These are phyloP conservation scores for Hylodesmum podocarpum DNA, from an alignment of 306 rosid genomes.

Conservation along the genomic window DNA sequence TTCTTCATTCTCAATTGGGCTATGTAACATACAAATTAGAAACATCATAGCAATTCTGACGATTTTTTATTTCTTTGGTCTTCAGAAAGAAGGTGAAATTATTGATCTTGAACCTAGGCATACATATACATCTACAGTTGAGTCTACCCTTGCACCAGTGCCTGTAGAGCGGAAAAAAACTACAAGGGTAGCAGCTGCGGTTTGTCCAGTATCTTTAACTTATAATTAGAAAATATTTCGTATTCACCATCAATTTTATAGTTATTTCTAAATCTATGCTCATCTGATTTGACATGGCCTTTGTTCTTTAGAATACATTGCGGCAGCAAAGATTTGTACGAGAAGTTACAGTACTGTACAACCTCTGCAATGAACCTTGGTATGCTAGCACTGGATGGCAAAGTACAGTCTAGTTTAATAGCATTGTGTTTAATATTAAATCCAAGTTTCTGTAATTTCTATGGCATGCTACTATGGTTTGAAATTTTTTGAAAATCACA, in stretches of 20 bases:
- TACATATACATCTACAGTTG: slow-evolving; percentile 87
- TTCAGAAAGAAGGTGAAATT: slow-evolving; percentile 94
- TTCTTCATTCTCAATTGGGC: too few species aligned
- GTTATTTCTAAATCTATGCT: too few species aligned
- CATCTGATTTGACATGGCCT: slow-evolving; percentile 39
- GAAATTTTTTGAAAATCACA: too few species aligned
- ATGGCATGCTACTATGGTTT: too few species aligned
- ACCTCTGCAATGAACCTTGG: slow-evolving; percentile 99
- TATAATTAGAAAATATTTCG: too few species aligned
- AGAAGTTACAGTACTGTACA: slow-evolving; percentile 97
- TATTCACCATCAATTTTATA: too few species aligned
- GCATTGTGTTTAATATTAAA: slow-evolving; percentile 1
- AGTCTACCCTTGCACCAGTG: slow-evolving; percentile 99
- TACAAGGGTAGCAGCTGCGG: slow-evolving; percentile 98
- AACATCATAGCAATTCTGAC: not conserved
- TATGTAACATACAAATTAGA: not conserved
- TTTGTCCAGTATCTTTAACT: slow-evolving; percentile 43
- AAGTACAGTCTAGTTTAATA: too few species aligned
- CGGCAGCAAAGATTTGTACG: slow-evolving; percentile 92
- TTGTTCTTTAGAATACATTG: slow-evolving; percentile 78
- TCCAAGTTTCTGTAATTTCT: not conserved
- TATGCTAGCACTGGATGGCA: slow-evolving; percentile 33
- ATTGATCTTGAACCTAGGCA: slow-evolving; percentile 97
- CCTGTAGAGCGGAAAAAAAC: slow-evolving; percentile 95
- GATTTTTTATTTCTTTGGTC: slow-evolving; percentile 21